A percentile compares a stretch with the other conserved stretches of the same genome.
These are phyloP conservation scores for Pseudopithomyces chartarum DNA, from an alignment of 2,329 filamentous ascomycete species.

Conservation along the genomic window DNA sequence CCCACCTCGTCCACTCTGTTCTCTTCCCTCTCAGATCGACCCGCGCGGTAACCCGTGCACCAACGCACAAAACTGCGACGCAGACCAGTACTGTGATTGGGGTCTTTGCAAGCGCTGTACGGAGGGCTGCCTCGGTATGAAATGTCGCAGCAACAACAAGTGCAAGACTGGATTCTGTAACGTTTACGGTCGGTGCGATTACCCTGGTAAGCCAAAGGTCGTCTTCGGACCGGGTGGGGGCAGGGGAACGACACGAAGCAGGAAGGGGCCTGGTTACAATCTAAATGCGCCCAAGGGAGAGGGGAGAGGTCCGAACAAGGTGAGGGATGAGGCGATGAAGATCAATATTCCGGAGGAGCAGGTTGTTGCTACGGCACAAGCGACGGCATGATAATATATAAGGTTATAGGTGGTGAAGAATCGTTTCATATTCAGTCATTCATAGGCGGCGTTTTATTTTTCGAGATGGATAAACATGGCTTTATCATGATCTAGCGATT, in stretches of 20 bases:
- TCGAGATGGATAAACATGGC: too few species aligned
- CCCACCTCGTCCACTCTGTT: slow-evolving; percentile 6
- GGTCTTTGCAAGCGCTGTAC: slow-evolving; percentile 30
- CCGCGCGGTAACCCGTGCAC: slow-evolving; percentile 28
- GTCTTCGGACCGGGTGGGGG: slow-evolving; percentile 24
- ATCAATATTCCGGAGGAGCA: slow-evolving; percentile 31
- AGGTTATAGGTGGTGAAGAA: background rate
- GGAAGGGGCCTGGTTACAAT: slow-evolving; percentile 17
- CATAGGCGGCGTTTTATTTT: too few species aligned
- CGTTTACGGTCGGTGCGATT: slow-evolving; percentile 33
- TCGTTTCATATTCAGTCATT: too few species aligned
- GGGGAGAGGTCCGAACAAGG: slow-evolving; percentile 35
- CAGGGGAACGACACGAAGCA: slow-evolving; percentile 19
- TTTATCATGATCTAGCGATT: too few species aligned
- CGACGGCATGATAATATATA: background rate
- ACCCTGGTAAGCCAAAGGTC: slow-evolving; percentile 25
- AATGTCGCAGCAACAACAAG: slow-evolving; percentile 31
- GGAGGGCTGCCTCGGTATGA: slow-evolving; percentile 30
- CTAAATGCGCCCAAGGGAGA: slow-evolving; percentile 25
- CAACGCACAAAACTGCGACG: slow-evolving; percentile 29
- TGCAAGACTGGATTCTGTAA: slow-evolving; percentile 44
- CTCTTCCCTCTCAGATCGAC: background rate
- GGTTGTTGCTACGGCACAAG: slow-evolving; percentile 24
- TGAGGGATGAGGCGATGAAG: slow-evolving; percentile 36
- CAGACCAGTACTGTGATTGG: slow-evolving; percentile 35